Evolutionary conservation across 2,329 filamentous ascomycete species (phyloP).

Genomic region (Pseudopithomyces maydicus): DNA sequence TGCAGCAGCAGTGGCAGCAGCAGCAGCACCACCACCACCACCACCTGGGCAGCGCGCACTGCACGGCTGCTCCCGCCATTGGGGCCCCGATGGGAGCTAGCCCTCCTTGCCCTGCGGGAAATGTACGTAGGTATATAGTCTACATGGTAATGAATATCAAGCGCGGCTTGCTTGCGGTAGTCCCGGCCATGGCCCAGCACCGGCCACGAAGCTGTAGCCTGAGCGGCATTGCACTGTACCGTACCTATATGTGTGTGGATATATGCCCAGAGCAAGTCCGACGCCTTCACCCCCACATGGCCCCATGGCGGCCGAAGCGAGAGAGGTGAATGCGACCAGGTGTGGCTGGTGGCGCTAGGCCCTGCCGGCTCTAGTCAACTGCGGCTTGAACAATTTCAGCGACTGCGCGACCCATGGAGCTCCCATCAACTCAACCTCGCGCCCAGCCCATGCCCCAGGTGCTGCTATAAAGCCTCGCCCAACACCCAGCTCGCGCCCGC

Average conservation of each 20-base stretch:
- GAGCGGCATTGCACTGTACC: no score
- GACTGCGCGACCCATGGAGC: constrained; percentile 9
- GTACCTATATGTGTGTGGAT: no score
- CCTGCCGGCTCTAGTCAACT: background rate
- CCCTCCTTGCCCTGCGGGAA: no score
- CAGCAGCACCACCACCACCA: no score
- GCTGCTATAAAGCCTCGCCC: background rate
- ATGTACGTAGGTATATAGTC: no score
- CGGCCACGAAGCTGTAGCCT: background rate
- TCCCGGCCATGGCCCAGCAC: background rate
- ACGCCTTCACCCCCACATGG: background rate
- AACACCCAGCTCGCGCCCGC: constrained; percentile 1
- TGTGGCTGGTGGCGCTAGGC: constrained; percentile 10
- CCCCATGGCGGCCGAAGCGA: constrained; percentile 2
- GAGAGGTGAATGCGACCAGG: constrained; percentile 1
- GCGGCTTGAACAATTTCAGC: constrained; percentile 18
- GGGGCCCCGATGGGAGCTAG: background rate
- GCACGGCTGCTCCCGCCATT: constrained; percentile 16
- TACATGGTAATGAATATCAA: no score
- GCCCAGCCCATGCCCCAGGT: background rate
- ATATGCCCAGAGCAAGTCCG: no score
- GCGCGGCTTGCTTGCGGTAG: no score
- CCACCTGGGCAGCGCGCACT: no score
- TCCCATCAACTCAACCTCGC: background rate
- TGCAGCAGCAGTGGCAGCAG: no score